phyloP scores from a whole-genome alignment of 192 early-diverging fungal species.

The Allomyces macrogynus region DNA sequence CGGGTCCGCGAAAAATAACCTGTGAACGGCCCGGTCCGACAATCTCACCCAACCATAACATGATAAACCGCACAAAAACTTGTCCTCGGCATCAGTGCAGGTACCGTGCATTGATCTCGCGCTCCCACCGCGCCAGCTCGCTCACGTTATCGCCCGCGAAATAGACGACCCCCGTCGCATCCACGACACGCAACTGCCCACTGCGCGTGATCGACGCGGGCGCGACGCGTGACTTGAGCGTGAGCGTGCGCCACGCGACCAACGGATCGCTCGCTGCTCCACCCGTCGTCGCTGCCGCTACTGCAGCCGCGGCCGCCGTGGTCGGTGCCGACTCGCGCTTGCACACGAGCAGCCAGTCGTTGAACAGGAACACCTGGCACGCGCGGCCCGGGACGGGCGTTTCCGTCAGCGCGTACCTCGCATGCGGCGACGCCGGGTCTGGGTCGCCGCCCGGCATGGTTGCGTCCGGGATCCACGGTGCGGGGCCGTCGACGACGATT shows the following conservation, averaged over 20 bases:
- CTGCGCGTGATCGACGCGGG: not conserved
- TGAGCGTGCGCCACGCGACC: not conserved
- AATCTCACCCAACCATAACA: no score
- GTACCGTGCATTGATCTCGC: not conserved
- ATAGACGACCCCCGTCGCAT: not conserved
- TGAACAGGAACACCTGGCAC: conserved; percentile 42
- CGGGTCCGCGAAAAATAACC: no score
- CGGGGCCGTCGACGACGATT: conserved; percentile 12
- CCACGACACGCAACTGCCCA: not conserved
- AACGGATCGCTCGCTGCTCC: not conserved
- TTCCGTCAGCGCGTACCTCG: conserved; percentile 9
- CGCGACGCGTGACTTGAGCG: not conserved
- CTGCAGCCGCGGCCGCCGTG: no score
- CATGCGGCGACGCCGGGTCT: conserved; percentile 5
- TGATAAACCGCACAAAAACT: no score
- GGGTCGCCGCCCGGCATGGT: no score
- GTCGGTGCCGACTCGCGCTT: not conserved
- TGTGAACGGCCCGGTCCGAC: no score
- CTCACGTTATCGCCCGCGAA: not conserved
- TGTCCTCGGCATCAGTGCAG: not conserved
- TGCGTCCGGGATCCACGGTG: conserved; percentile 2
- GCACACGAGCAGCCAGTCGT: conserved; percentile 43
- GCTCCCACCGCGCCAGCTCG: not conserved
- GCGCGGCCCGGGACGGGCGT: conserved; percentile 18
- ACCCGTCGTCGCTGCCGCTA: no score